Conservation (phyloP, 352 stramenopile genomes). For the Phytophthora sansomeana region DNA sequence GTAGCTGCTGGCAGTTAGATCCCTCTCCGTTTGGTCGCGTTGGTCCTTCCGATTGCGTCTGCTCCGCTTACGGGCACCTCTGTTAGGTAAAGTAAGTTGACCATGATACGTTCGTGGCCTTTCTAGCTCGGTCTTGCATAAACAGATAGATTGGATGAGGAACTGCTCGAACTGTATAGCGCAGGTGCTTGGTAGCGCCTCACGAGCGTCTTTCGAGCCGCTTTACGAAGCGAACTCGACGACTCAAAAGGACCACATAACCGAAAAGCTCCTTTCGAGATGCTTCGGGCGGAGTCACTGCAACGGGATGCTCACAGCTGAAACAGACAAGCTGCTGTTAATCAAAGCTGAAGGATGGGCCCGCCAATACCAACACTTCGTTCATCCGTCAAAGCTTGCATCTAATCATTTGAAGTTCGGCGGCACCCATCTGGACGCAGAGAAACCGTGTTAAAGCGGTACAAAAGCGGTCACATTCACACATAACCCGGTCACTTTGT, state of each 20-base stretch:
- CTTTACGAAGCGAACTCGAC: background rate
- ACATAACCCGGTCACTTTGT: constrained; percentile 8
- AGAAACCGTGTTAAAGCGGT: constrained; percentile 11
- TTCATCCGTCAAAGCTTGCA: constrained; percentile 9
- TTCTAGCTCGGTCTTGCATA: constrained; percentile 15
- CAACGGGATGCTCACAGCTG: constrained; percentile 10
- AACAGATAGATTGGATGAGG: constrained; percentile 29
- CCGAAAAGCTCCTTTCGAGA: background rate
- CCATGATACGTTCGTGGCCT: constrained; percentile 10
- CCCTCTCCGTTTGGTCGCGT: too few species aligned
- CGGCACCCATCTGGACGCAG: background rate
- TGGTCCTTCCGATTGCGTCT: too few species aligned
- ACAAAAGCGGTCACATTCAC: constrained; percentile 1
- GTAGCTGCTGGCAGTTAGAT: background rate
- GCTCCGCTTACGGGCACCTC: background rate
- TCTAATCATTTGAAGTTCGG: constrained; percentile 1
- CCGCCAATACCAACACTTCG: background rate
- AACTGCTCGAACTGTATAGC: constrained; percentile 27
- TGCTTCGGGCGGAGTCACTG: constrained; percentile 6
- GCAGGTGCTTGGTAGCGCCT: background rate
- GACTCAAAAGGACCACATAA: background rate
- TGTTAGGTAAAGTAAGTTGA: background rate
- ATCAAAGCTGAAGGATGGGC: constrained; percentile 16
- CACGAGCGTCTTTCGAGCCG: background rate
- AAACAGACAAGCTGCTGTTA: constrained; percentile 13